Conservation (phyloP, 208 protist genomes). For the Leishmania guyanensis region DNA sequence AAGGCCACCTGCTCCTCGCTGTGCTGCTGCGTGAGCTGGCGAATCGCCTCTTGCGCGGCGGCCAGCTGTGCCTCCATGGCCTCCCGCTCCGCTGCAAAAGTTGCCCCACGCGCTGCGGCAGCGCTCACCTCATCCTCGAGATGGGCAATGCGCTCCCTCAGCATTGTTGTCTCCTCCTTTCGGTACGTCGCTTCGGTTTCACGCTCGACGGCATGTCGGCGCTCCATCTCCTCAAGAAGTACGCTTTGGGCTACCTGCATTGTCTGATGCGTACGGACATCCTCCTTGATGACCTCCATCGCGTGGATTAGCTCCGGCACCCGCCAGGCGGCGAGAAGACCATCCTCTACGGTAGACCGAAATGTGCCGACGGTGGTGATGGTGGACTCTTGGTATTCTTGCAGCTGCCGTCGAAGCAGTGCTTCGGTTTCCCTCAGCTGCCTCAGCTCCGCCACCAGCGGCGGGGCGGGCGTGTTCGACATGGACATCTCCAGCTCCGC, state of each 20-base stretch:
- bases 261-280: conserved; percentile 24
- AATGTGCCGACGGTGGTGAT: conserved; percentile 22
- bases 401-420: conserved; percentile 53
- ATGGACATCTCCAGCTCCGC: conserved; percentile 44
- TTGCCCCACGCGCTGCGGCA: conserved; percentile 25
- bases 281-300: conserved; percentile 37
- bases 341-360: conserved; percentile 32
- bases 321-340: conserved; percentile 23
- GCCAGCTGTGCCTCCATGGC: conserved; percentile 24
- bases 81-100: conserved; percentile 14
- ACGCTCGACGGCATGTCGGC: conserved; percentile 22
- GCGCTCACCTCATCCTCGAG: conserved; percentile 21
- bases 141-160: conserved; percentile 24
- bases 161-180: conserved; percentile 22
- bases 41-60: conserved; percentile 21
- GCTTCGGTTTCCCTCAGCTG: conserved; percentile 59
- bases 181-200: conserved; percentile 27
- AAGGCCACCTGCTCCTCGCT: conserved; percentile 29
- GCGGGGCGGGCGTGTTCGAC: conserved; percentile 31
- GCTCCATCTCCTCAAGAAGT: conserved; percentile 30
- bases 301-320: conserved; percentile 26
- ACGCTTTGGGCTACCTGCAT: conserved; percentile 25
- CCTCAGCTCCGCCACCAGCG: conserved; percentile 61
- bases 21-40: conserved; percentile 34
- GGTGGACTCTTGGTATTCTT: conserved; percentile 32